Evolutionary conservation across 345 rosid genomes (phyloP).

Genomic region (Mercurialis annua): DNA sequence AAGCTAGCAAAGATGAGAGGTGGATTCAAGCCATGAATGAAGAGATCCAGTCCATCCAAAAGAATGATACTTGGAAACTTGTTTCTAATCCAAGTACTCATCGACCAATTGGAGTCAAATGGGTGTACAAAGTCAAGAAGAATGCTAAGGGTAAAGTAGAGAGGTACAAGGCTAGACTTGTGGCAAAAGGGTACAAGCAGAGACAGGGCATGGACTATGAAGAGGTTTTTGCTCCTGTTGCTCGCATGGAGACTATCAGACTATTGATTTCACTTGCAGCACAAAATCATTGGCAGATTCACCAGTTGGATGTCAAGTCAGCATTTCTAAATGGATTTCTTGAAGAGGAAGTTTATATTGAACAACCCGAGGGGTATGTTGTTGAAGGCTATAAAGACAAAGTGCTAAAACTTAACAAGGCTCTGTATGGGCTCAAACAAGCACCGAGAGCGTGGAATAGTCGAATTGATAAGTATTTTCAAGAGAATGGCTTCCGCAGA

Average conservation of each 20-base stretch:
- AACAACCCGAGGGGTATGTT: neutral
- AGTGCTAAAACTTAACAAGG: no score
- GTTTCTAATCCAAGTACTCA: no score
- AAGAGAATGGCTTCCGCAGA: no score
- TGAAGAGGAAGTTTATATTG: no score
- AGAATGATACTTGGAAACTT: no score
- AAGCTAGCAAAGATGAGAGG: no score
- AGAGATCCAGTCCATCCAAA: no score
- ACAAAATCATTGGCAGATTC: neutral
- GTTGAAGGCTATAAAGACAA: neutral
- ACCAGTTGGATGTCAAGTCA: neutral
- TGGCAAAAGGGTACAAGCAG: no score
- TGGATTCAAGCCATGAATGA: no score
- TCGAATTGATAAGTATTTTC: neutral
- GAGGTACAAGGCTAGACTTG: neutral
- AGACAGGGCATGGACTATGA: no score
- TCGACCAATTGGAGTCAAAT: constrained; percentile 8
- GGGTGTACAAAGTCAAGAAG: constrained; percentile 1
- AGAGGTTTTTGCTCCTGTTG: neutral
- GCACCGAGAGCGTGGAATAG: neutral
- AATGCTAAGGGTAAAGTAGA: neutral
- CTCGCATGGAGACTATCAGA: neutral
- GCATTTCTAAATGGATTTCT: no score
- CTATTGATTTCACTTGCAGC: neutral
- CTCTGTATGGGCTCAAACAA: constrained; percentile 1